Evolutionary conservation across 306 rosid genomes (phyloP), one percentile per base, ranked within the genome.

Genomic region (Prunus mume): DNA sequence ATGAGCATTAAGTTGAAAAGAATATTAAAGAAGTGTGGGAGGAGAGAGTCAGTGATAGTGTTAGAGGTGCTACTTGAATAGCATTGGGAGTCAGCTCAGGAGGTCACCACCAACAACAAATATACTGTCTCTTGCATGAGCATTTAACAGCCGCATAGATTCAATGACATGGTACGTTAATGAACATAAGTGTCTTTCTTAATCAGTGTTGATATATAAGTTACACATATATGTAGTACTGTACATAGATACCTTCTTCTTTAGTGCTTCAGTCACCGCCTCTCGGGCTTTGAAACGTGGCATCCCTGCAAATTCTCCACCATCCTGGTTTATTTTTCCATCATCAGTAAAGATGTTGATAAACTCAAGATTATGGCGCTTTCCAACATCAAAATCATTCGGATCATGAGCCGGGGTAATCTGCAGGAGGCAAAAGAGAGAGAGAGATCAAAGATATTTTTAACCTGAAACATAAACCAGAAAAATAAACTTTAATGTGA

Each of bases 391-490:
- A 83, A 95, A 95, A 82, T 95, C 99, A 78, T 95, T 95, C 12
- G 98, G 97, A 88, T 92, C 99, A 87, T 95, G 99, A 62, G 99
- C 99, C 3, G 97, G 99, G 78, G 99, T 92, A 78, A 95, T 95
- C 98, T 95, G 90, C 87, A 85, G 72, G 75, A 71, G 67, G 47
- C 69, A 68, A 58, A 43, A 79, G 71, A 82, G 61, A 71, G 75
- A 34, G 41, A 75, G 38, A 32, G 34, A 30, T 27, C 64, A 69
- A 68, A 78, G 52, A 32, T 62, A 27, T 60, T 46, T 79, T 25
- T 20, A 49, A 20, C 32, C 46, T n/a, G 57, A 38, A 65, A 25
- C 68, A 72, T 50, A 63, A 78, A 72, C 32, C 19, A 18, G 46
- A 61, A 76, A 38, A 65, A 2, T 34, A 34, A 83, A 82, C 14